Percentiles rank a stretch among this genome's conserved stretches.
Conservation (phyloP, 2,329 filamentous ascomycete species). For the Aspergillus brunneoviolaceus region DNA sequence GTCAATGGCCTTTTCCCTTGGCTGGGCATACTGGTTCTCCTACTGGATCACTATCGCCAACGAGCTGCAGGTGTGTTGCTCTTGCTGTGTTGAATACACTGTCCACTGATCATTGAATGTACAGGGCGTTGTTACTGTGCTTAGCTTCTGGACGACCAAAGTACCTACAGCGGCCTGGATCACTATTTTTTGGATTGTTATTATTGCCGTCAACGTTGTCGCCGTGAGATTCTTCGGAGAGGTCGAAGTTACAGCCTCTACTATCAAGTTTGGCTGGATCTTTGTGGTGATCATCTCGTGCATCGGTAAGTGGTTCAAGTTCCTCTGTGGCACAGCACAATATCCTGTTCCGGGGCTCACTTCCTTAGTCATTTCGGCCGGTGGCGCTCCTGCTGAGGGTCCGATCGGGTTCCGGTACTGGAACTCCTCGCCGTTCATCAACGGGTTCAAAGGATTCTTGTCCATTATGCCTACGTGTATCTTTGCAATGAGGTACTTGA, state of each 20-base stretch:
- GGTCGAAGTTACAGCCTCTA: constrained; percentile 46
- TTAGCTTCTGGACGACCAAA: constrained; percentile 47
- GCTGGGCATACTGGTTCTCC: constrained; percentile 51
- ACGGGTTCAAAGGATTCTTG: constrained; percentile 48
- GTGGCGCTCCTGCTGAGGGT: constrained; percentile 40
- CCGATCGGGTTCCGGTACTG: constrained; percentile 49
- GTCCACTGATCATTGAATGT: neutral
- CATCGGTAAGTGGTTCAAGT: constrained; percentile 25
- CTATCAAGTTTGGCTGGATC: constrained; percentile 51
- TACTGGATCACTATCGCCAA: constrained; percentile 49
- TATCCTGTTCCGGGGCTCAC: constrained; percentile 14
- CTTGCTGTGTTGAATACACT: neutral
- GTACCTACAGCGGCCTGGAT: constrained; percentile 48
- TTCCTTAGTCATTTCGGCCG: constrained; percentile 43
- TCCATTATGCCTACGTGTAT: constrained; percentile 39
- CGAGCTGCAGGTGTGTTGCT: constrained; percentile 34
- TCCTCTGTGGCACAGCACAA: neutral
- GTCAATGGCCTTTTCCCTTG: constrained; percentile 46
- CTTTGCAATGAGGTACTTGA: constrained; percentile 32
- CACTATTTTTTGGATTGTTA: constrained; percentile 46
- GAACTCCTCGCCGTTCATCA: constrained; percentile 43
- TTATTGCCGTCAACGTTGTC: constrained; percentile 45
- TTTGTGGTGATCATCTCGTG: constrained; percentile 50
- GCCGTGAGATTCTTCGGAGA: constrained; percentile 49
- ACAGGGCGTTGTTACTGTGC: constrained; percentile 41